Evolutionary conservation across 2,329 filamentous ascomycete genomes (phyloP), one percentile per base, ranked within the genome.

Genomic region (Diaporthe caulivora): DNA sequence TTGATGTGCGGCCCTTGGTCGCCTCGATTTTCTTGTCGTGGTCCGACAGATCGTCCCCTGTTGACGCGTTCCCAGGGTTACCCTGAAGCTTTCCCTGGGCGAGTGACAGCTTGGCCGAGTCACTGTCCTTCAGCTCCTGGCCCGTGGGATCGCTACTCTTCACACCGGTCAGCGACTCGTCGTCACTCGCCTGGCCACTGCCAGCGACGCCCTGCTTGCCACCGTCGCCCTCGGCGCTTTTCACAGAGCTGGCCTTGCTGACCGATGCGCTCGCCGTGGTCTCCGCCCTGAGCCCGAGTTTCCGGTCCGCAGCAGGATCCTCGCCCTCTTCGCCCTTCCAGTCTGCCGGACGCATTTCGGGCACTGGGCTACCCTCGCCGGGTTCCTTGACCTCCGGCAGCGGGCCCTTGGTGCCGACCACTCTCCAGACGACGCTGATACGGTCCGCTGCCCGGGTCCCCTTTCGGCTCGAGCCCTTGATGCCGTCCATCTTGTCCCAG

Each of bases 401-500:
- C 1, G 75, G 74, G 0, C 74, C 77, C 0, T 78, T 79, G 0
- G 80, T 77, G 4, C 78, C 80, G 0, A 82, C 82, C 1, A 83
- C 83, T 53, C 91, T 91, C 97, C 97, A 99, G 0, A 98, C 92
- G 0, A 98, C 93, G 15, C 94, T 92, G 31, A 98, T 86, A 53
- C 90, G 90, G 80, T 99, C 96, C 11, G 97, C 91, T 0, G 94
- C 94, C 55, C 92, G 88, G 0, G 93, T 93, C 0, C 97, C 97
- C 81, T 97, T 97, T 42, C 92, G 89, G 29, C 88, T 91, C 6
- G 93, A 95, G 0, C 97, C 97, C 81, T 98, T 98, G 82, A 99
- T 95, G 3, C 97, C 97, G 78, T 99, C 97, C 91, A 99, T 94
- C 70, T 87, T 86, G 51, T 90, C 88, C 89, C 89, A 91, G 1